Base-by-base conservation (phyloP, 163 green algal genomes). In the Smithsoniella earleae region DNA sequence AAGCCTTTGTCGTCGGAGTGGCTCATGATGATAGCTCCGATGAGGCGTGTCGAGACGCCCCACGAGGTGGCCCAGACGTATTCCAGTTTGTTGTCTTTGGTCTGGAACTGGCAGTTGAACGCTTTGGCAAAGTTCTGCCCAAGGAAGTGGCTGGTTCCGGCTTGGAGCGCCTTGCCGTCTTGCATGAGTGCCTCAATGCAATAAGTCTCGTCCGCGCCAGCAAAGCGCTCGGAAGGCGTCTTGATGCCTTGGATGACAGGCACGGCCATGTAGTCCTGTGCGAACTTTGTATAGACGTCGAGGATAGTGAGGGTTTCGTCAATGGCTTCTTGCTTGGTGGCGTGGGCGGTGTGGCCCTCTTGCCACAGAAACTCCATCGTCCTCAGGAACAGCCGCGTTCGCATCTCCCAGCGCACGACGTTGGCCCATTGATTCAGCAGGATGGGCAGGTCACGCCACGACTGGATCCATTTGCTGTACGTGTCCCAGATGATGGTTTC, bases 91-190 rank as follows among this genome's bases (percentile, higher is more conserved):
- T 83, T 80, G 22, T 91, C 85, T 46, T 91, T 83, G 6, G n/a
- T n/a, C n/a, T n/a, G n/a, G n/a, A n/a, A n/a, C n/a, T n/a, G n/a
- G n/a, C n/a, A n/a, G 74, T 84, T 46, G 64, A 97, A 97, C 90
- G 96, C 96, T 76, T 95, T 95, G 66, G 84, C 88, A 85, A 98
- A 98, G 84, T 98, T 98, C 79, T 98, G 94, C 2, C 94, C 94
- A 72, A 98, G 83, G 86, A 87, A 95, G 84, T 98, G 94, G 30
- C 78, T 90, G 37, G 94, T 98, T 31, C 83, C 94, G 43, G 86
- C 94, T 85, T n/a, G n/a, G n/a, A n/a, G n/a, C n/a, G n/a, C n/a
- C n/a, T n/a, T n/a, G n/a, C n/a, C n/a, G n/a, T n/a, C n/a, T n/a
- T n/a, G n/a, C n/a, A n/a, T n/a, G n/a, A n/a, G n/a, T 91, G 86